Conservation (phyloP, 345 rosid species). For the Bretschneidera sinensis region DNA sequence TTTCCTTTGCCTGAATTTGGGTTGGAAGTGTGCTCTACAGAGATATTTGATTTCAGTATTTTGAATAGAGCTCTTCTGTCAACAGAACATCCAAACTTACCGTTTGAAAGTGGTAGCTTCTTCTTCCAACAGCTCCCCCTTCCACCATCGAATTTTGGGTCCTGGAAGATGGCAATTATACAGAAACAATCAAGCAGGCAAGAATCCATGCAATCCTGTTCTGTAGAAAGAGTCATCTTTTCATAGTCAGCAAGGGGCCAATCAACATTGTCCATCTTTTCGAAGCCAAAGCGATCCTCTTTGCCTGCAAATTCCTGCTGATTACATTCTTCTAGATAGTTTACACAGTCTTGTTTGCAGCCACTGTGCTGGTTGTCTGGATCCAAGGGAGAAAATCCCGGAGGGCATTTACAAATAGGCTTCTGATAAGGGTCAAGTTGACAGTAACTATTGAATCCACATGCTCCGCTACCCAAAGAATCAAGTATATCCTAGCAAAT, state of each 20-base stretch:
- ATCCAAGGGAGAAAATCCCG: constrained; percentile 33
- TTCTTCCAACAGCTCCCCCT: constrained; percentile 38
- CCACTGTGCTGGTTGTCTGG: constrained; percentile 31
- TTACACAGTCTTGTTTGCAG: constrained; percentile 29
- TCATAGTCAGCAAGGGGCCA: constrained; percentile 37
- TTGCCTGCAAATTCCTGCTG: background rate
- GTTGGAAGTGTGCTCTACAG: too few relatives aligned
- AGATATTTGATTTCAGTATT: too few relatives aligned
- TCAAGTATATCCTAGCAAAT: too few relatives aligned
- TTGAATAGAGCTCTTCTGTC: constrained; percentile 35
- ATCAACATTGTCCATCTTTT: constrained; percentile 24
- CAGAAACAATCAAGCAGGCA: constrained; percentile 59
- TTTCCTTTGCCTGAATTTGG: too few relatives aligned
- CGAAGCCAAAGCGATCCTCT: background rate
- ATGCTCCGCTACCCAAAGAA: too few relatives aligned
- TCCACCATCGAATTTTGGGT: too few relatives aligned
- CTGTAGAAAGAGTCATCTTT: constrained; percentile 1
- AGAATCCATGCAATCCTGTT: constrained; percentile 34
- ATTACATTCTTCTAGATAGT: constrained; percentile 35
- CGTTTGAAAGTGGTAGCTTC: too few relatives aligned
- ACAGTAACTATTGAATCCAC: too few relatives aligned
- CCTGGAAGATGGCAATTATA: constrained; percentile 35
- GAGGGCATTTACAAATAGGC: constrained; percentile 45
- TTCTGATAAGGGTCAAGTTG: constrained; percentile 25
- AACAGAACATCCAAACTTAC: background rate